phyloP scores from a whole-genome alignment of 163 green algal genomes.

The Coccomyxa subellipsoidea region DNA sequence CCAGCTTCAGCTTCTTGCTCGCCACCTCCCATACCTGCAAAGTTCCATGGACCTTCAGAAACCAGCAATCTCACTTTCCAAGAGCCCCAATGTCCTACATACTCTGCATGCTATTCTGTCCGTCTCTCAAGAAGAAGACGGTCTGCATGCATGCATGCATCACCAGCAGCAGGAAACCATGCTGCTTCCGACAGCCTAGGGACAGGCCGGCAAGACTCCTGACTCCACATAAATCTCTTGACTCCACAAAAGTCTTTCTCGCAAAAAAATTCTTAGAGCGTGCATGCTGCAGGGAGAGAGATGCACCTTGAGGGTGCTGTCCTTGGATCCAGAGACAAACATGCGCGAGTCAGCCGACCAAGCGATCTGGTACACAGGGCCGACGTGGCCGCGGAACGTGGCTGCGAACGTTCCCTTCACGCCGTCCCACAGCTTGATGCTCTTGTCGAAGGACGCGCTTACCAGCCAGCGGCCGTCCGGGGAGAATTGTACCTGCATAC shows the following conservation, averaged over 20 bases:
- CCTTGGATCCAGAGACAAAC: conserved; percentile 87
- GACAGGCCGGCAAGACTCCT: neutral
- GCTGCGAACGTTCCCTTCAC: conserved; percentile 83
- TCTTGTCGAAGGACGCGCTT: conserved; percentile 95
- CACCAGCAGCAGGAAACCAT: neutral
- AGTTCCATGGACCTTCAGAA: neutral
- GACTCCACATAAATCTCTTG: no score
- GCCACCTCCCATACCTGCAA: conserved; percentile 90
- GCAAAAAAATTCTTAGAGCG: no score
- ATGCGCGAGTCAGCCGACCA: conserved; percentile 86
- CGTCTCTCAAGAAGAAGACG: no score
- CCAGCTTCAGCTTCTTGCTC: conserved; percentile 85
- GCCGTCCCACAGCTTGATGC: conserved; percentile 95
- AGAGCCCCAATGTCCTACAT: no score
- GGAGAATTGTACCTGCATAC: conserved; percentile 88
- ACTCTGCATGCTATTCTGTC: no score
- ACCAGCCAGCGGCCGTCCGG: conserved; percentile 92
- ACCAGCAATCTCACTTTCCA: neutral
- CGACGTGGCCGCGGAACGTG: conserved; percentile 87
- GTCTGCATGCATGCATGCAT: neutral
- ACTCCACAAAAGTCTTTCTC: no score
- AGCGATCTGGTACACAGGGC: conserved; percentile 89
- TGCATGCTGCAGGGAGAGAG: neutral
- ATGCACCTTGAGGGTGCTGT: conserved; percentile 93
- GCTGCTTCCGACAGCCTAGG: neutral